Evolutionary conservation across 352 stramenopile species (phyloP).

Genomic region (Pythium sukuiense): DNA sequence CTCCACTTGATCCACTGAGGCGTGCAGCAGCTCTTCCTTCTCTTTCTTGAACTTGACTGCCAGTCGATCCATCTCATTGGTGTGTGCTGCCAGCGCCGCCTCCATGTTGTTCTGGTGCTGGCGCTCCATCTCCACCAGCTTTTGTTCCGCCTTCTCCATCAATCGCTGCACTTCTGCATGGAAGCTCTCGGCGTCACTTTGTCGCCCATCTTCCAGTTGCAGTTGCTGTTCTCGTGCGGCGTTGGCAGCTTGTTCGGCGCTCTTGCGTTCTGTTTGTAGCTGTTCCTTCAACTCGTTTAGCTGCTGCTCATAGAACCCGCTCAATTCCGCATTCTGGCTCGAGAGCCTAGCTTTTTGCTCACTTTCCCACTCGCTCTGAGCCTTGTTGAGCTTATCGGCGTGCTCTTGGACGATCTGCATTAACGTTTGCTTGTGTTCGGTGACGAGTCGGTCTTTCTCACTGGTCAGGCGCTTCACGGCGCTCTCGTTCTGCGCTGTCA

Average conservation of each 20-base stretch:
- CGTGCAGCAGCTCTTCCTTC: conserved; percentile 23
- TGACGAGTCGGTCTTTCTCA: conserved; percentile 19
- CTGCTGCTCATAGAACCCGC: conserved; percentile 16
- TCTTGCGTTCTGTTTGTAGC: conserved; percentile 19
- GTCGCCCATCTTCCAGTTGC: conserved; percentile 2
- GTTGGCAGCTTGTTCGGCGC: background rate
- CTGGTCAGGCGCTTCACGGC: conserved; percentile 26
- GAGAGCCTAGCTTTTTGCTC: conserved; percentile 1
- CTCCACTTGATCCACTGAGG: background rate
- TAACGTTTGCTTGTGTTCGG: conserved; percentile 20
- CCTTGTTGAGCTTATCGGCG: background rate
- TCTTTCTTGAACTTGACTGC: conserved; percentile 18
- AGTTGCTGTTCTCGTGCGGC: background rate
- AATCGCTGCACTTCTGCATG: conserved; percentile 2
- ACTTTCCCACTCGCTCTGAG: conserved; percentile 4
- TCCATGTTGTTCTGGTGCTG: conserved; percentile 8
- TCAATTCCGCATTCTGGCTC: conserved; percentile 12
- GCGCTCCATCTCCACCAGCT: background rate
- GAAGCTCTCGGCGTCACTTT: conserved; percentile 7
- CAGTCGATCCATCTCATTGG: conserved; percentile 6
- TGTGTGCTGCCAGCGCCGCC: background rate
- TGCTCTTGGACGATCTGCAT: conserved; percentile 13
- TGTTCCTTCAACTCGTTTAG: conserved; percentile 18
- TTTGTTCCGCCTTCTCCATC: background rate
- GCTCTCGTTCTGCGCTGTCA: conserved; percentile 33